Evolutionary conservation across 768 basidiomycete species (phyloP), one percentile per base, ranked within the genome.

Genomic region (Galerina sulciceps): DNA sequence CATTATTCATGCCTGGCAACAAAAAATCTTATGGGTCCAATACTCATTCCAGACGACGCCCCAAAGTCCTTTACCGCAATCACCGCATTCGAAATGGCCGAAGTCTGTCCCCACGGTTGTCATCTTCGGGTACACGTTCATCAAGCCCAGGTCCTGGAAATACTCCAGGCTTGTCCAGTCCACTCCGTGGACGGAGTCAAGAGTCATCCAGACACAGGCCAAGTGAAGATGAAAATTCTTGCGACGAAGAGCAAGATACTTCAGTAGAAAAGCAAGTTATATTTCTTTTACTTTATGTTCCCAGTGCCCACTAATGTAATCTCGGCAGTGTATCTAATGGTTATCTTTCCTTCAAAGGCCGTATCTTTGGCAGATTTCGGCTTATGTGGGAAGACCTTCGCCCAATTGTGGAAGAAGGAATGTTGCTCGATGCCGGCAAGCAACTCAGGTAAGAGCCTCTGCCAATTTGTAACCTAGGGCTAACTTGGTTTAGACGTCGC

Each of bases 371-470:
- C 38, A 5, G 34, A 37, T 36, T 36, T 37, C 26, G 50, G n/a
- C 36, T 52, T 2, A 52, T 52, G 50, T 52, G 37, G 51, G 51
- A 53, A 17, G 37, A 40, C 37, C 51, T 53, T 38, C 51, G 37
- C 37, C 51, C 51, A 17, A 53, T 53, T 38, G 35, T 53, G 35
- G 51, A 53, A 53, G 51, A 53, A 53, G 51, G 51, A 20, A 40
- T 53, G 36, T 38, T 53, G 10, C 17, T 53, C 20, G 51, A 53
- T 40, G 51, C 51, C 17, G 37, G 51, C 36, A 40, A 53, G 26
- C 18, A 18, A 38, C 17, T 53, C 8, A 53, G 35, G 51, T 53
- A 41, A 23, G 51, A 23, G 37, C 23, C 22, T 6, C 31, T 22
- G 8, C 14, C 22, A 35, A 34, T 17, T 11, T n/a, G 14, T 46